Base-by-base conservation (phyloP, 106 monocot species). In the Acanthochlamys bracteata region DNA sequence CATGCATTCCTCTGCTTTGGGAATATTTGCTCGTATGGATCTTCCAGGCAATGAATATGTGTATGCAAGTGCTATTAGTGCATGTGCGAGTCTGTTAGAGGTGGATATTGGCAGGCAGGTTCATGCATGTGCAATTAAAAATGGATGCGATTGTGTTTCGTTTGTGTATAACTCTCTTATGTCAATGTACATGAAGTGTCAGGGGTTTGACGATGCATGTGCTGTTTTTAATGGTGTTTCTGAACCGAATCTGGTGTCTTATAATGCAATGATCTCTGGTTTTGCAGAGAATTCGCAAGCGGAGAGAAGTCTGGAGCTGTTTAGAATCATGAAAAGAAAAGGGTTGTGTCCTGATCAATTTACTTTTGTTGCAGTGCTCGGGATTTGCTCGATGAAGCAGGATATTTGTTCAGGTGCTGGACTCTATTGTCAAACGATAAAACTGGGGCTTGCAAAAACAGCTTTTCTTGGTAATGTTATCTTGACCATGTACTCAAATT, bases 381-480 rank as follows among this genome's bases (percentile, higher is more conserved):
- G 76, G 22, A 74, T 70, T 54, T 75, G 75, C 60, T 65, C 53
- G 0, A 24, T 13, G 4, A 71, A 7, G 26, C 62, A 66, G 16
- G 75, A 84, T 71, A 40, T 74, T 22, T 13, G 21, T 13, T 22
- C 51, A 9, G 77, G 76, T 23, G 17, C 11, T 17, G 65, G 24
- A 33, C 63, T 89, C 4, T 84, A 89, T 65, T 75, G 81, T 43
- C 77, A 84, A 55, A 68, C 76, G 0, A 33, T 79, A 43, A 84
- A 89, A 70, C 67, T 81, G 25, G 84, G 89, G 33, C 68, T 89
- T 22, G 84, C 80, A 25, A 24, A 20, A 23, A 40, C 75, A 11
- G 57, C 81, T 23, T 89, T 88, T 75, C 80, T 80, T 58, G 88
- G 88, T 9, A 88, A 88, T 67, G 75, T 80, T 20, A 69, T 83